phyloP scores from a whole-genome alignment of 148 eudicot genomes.

The Oxyria digyna region DNA sequence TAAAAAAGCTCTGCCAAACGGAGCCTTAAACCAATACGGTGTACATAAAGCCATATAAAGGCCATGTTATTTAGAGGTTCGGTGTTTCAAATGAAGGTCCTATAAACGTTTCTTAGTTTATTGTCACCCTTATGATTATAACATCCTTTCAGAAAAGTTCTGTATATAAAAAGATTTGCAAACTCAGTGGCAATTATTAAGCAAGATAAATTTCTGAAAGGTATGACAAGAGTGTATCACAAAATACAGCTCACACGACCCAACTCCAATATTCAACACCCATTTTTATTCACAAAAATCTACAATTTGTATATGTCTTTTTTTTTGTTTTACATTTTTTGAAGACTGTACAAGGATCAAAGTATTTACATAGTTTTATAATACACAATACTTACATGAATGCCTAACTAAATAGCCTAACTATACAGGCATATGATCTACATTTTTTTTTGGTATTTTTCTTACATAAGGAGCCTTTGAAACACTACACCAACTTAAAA shows the following conservation, averaged over 20 bases:
- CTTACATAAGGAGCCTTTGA: not conserved
- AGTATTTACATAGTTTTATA: not conserved
- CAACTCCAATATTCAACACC: not conserved
- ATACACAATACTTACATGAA: not conserved
- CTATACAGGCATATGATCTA: not conserved
- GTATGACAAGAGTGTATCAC: not conserved
- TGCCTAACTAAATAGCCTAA: not conserved
- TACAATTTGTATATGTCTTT: not conserved
- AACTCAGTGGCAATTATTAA: too few relatives aligned
- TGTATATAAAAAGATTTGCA: too few relatives aligned
- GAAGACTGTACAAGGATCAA: not conserved
- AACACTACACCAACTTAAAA: conserved; percentile 6
- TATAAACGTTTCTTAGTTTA: too few relatives aligned
- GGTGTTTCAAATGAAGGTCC: too few relatives aligned
- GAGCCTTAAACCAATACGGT: too few relatives aligned
- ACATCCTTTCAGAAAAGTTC: too few relatives aligned
- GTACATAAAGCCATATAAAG: too few relatives aligned
- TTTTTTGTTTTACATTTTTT: not conserved
- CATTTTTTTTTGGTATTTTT: not conserved
- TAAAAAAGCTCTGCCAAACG: too few relatives aligned
- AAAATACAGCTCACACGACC: not conserved
- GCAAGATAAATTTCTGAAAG: too few relatives aligned
- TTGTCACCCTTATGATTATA: too few relatives aligned
- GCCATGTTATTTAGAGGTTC: too few relatives aligned
- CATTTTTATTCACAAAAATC: not conserved